Evolutionary conservation across 352 stramenopile species (phyloP), one percentile per base, ranked within the genome.

Genomic region (Achlya hypogyna): DNA sequence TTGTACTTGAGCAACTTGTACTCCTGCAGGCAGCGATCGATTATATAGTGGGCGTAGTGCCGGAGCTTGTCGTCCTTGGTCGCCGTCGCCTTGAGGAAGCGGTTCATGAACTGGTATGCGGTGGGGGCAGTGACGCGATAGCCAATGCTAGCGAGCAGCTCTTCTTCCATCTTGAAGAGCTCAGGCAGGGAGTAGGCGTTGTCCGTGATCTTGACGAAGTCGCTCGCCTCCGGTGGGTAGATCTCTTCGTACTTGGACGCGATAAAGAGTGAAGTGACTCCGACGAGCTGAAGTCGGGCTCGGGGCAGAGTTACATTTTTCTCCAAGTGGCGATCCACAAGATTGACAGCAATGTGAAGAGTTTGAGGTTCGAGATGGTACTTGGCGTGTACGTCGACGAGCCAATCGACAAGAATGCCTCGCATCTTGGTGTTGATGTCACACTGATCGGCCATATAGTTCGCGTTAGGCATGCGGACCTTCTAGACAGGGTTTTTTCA

Each of bases 401-500:
- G 87, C 98, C 98, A 99, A 80, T 99, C 97, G 42, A 99, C 89
- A 38, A 99, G 86, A 62, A 99, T 99, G 22, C 96, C 89, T 49
- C 97, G 87, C 97, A 99, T 99, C 71, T 98, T 98, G 54, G 97
- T 88, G 77, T 99, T 99, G 74, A 99, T 97, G 71, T 99, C 95
- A 18, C 86, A 79, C 78, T 99, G 97, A 22, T 78, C 79, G 1
- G 80, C 51, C 85, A 94, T 94, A 71, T 89, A 93, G 16, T 72
- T 80, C 20, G 79, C 73, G 62, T 74, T 88, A 5, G 75, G 70
- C 72, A 84, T 86, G 69, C 76, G 78, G 29, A 71, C 68, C 62
- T 88, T 89, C 78, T 86, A 66, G 42, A 12, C 32, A n/a, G 1
- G 23, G 10, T 69, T 28, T 38, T 12, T 28, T 63, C 3, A 59